Evolutionary conservation across 2,329 filamentous ascomycete species (phyloP).

Genomic region (Fusarium praegraminearum): DNA sequence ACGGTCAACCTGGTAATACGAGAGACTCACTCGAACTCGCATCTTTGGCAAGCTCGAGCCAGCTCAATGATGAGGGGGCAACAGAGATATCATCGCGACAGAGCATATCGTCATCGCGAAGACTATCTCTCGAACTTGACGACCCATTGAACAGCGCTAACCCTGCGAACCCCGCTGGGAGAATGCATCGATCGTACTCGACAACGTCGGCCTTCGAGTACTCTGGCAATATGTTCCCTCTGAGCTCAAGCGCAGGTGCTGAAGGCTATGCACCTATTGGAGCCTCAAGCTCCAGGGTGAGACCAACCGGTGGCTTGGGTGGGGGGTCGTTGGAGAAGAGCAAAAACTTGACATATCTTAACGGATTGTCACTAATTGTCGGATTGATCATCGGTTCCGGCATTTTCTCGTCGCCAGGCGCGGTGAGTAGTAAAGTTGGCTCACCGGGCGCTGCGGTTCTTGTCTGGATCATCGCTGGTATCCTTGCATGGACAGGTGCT

Average conservation of each 20-base stretch:
- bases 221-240: slow-evolving; percentile 89
- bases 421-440: slow-evolving; percentile 91
- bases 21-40: slow-evolving; percentile 97
- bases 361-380: slow-evolving; percentile 90
- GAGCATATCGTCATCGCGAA: slow-evolving; percentile 92
- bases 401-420: slow-evolving; percentile 94
- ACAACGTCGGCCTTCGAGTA: slow-evolving; percentile 96
- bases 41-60: slow-evolving; percentile 87
- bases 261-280: slow-evolving; percentile 88
- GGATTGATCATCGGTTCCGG: slow-evolving; percentile 96
- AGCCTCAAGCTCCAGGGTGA: slow-evolving; percentile 71
- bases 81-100: slow-evolving; percentile 79
- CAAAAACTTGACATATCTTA: slow-evolving; percentile 95
- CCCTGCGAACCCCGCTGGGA: slow-evolving; percentile 64
- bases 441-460: slow-evolving; percentile 90
- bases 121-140: slow-evolving; percentile 84
- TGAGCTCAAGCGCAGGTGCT: slow-evolving; percentile 81
- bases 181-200: slow-evolving; percentile 79
- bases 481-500: slow-evolving; percentile 95
- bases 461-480: slow-evolving; percentile 91
- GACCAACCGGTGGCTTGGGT: slow-evolving; percentile 65
- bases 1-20: slow-evolving; percentile 60
- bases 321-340: slow-evolving; percentile 90
- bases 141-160: slow-evolving; percentile 76
- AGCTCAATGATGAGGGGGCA: slow-evolving; percentile 64